phyloP scores from a whole-genome alignment of 495 filamentous ascomycete genomes.

The Hypoxylon lienhwacheense region DNA sequence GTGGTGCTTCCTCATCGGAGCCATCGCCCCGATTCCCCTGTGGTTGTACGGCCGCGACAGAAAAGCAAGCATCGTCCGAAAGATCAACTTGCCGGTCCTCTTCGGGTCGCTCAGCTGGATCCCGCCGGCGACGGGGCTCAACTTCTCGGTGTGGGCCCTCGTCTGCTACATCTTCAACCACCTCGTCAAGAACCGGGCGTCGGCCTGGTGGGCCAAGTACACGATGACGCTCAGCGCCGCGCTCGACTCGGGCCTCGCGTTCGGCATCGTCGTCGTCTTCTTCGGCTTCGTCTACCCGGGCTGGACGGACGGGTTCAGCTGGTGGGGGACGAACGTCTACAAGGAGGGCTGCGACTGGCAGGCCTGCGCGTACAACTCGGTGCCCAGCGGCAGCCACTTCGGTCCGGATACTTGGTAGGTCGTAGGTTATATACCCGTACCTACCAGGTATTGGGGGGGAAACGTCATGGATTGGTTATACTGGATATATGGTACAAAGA shows the following conservation, averaged over 20 bases:
- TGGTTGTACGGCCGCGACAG: slow-evolving; percentile 62
- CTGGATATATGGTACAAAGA: too few relatives aligned
- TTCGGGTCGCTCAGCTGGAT: slow-evolving; percentile 79
- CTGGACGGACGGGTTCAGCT: slow-evolving; percentile 61
- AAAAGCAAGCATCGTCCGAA: slow-evolving; percentile 56
- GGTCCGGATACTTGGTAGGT: slow-evolving; percentile 60
- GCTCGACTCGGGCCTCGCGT: slow-evolving; percentile 77
- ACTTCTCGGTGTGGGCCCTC: slow-evolving; percentile 79
- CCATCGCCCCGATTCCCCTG: slow-evolving; percentile 65
- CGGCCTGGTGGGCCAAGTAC: slow-evolving; percentile 84
- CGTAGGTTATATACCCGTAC: background rate
- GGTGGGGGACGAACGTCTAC: slow-evolving; percentile 79
- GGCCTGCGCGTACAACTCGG: slow-evolving; percentile 58
- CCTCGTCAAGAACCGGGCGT: slow-evolving; percentile 63
- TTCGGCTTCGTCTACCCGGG: slow-evolving; percentile 79
- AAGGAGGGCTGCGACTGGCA: slow-evolving; percentile 67
- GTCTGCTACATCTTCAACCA: slow-evolving; percentile 85
- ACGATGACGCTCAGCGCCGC: slow-evolving; percentile 84
- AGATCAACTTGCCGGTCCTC: slow-evolving; percentile 70
- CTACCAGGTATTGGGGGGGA: too few relatives aligned
- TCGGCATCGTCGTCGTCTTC: slow-evolving; percentile 78
- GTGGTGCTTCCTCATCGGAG: slow-evolving; percentile 78
- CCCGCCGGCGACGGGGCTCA: slow-evolving; percentile 81
- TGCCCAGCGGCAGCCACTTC: slow-evolving; percentile 58
- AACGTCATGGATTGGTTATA: too few relatives aligned